A percentile compares a stretch with the other conserved stretches of the same genome.
These are phyloP conservation scores for Agrostemma githago DNA, from an alignment of 148 eudicot genomes.

Conservation along the genomic window DNA sequence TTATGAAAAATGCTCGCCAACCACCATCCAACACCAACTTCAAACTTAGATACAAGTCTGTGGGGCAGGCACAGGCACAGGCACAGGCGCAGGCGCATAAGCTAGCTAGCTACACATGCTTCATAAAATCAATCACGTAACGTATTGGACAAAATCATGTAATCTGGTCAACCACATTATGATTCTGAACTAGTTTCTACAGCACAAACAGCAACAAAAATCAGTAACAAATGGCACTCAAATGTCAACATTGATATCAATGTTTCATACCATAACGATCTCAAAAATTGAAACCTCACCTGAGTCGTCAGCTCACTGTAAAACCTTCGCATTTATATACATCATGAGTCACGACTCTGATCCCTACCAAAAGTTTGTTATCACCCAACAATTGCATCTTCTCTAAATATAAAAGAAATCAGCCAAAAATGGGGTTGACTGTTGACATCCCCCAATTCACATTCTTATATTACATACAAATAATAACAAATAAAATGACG, in stretches of 20 bases:
- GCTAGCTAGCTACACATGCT: background rate
- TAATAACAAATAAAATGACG: background rate
- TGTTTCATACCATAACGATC: too few relatives aligned
- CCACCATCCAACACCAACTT: slow-evolving; percentile 5
- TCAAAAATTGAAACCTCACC: too few relatives aligned
- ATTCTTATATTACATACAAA: background rate
- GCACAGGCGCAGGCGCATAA: background rate
- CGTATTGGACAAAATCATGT: background rate
- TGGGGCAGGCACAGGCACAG: background rate
- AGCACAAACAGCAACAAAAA: background rate
- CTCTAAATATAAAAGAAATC: background rate
- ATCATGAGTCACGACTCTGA: too few relatives aligned
- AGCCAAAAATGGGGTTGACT: slow-evolving; percentile 12
- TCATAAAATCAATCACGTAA: background rate
- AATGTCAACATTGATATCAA: background rate
- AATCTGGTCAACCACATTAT: background rate
- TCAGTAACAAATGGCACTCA: background rate
- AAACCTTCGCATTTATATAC: too few relatives aligned
- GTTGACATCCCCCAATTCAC: slow-evolving; percentile 4
- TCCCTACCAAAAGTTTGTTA: too few relatives aligned
- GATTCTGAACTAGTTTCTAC: background rate
- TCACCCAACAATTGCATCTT: too few relatives aligned
- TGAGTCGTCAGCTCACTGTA: too few relatives aligned
- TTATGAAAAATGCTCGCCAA: background rate
- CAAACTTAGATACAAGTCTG: background rate